Conservation (phyloP, 78 protist genomes). For the Monosiga brevicollis region DNA sequence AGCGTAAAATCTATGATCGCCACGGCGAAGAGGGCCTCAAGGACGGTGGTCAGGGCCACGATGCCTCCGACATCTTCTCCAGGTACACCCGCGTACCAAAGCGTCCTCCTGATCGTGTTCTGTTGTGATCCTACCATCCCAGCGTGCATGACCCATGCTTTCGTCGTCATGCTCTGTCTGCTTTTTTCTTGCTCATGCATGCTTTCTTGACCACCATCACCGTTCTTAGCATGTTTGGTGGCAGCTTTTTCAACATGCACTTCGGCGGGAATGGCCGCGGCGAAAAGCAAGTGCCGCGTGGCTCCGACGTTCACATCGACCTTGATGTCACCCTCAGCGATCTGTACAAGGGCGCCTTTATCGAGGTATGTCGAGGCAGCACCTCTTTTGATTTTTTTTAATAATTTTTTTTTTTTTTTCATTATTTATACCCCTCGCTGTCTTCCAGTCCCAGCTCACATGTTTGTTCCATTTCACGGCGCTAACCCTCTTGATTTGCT, state of each 20-base stretch:
- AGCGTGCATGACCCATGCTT: too few species aligned
- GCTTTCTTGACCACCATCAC: neutral
- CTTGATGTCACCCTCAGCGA: neutral
- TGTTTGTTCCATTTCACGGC: too few species aligned
- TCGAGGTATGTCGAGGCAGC: neutral
- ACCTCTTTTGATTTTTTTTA: too few species aligned
- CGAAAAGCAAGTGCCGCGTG: neutral
- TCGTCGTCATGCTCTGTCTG: too few species aligned
- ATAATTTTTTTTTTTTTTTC: too few species aligned
- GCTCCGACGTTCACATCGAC: neutral
- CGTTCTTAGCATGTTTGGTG: neutral
- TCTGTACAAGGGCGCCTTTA: neutral
- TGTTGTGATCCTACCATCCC: too few species aligned
- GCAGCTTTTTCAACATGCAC: neutral
- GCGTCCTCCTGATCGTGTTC: neutral
- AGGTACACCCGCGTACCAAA: too few species aligned
- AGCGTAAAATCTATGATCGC: slow-evolving; percentile 24
- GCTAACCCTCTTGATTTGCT: too few species aligned
- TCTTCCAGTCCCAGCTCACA: too few species aligned
- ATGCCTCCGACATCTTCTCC: neutral
- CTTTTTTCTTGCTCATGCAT: neutral
- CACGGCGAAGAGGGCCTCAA: slow-evolving; percentile 5
- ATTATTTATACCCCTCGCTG: too few species aligned
- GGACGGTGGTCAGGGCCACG: neutral
- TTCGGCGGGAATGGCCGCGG: neutral